Evolutionary conservation across 768 basidiomycete species (phyloP).

Genomic region (Mycena amicta): DNA sequence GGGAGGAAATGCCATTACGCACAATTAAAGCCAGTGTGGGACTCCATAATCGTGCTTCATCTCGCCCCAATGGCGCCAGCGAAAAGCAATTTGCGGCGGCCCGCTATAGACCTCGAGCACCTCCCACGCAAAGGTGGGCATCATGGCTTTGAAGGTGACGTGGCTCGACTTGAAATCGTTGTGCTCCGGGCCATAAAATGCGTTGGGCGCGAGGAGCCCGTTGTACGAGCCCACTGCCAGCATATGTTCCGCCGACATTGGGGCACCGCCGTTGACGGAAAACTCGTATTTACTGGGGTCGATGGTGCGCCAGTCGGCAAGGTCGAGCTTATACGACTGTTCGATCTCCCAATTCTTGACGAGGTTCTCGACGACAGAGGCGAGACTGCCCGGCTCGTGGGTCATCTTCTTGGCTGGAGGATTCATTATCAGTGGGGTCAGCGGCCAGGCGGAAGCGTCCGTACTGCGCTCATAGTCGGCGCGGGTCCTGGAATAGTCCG

Average conservation of each 20-base stretch:
- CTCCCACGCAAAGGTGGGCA: slow-evolving; percentile 25
- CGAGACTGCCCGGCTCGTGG: slow-evolving; percentile 17
- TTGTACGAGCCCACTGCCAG: slow-evolving; percentile 22
- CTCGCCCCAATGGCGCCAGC: slow-evolving; percentile 23
- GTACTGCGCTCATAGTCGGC: slow-evolving; percentile 16
- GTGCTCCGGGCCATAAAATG: slow-evolving; percentile 22
- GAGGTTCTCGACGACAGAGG: slow-evolving; percentile 23
- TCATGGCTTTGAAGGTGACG: slow-evolving; percentile 23
- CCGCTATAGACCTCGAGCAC: slow-evolving; percentile 25
- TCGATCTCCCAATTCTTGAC: slow-evolving; percentile 26
- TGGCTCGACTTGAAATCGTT: slow-evolving; percentile 21
- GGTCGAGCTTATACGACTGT: slow-evolving; percentile 19
- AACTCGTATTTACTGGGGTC: slow-evolving; percentile 17
- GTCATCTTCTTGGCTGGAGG: slow-evolving; percentile 19
- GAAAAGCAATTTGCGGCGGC: slow-evolving; percentile 21
- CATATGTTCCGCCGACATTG: slow-evolving; percentile 17
- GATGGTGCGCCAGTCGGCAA: slow-evolving; percentile 23
- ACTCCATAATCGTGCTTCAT: slow-evolving; percentile 22
- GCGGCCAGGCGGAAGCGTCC: neutral
- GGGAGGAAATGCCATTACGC: no score
- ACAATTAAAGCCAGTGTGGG: no score
- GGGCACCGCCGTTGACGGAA: slow-evolving; percentile 19
- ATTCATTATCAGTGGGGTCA: neutral
- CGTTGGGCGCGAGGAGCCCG: slow-evolving; percentile 20
- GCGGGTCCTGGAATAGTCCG: slow-evolving; percentile 15